Conservation (phyloP, 768 basidiomycete genomes). For the Kondoa subrosea region DNA sequence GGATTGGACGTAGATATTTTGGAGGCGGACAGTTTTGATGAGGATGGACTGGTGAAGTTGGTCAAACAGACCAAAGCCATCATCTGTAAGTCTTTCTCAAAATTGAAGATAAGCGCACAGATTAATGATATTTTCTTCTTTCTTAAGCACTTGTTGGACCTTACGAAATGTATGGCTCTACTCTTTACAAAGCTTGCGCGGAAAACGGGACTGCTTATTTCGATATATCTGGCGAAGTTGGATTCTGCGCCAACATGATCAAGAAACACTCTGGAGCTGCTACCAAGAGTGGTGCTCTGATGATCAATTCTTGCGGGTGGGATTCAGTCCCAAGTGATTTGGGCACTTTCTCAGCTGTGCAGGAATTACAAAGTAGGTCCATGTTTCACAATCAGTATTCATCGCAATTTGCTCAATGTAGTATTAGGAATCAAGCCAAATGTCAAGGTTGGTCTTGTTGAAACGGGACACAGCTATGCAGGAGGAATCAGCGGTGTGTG, state of each 20-base stretch:
- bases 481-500: background rate
- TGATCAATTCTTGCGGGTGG: background rate
- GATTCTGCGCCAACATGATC: background rate
- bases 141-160: background rate
- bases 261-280: background rate
- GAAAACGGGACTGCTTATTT: background rate
- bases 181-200: background rate
- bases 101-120: no score
- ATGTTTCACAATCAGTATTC: no score
- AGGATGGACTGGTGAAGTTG: background rate
- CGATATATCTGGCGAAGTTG: background rate
- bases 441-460: background rate
- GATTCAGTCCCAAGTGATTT: background rate
- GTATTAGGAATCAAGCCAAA: background rate
- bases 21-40: background rate
- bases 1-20: background rate
- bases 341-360: background rate
- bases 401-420: no score
- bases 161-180: background rate
- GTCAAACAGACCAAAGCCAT: background rate
- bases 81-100: no score
- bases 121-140: no score
- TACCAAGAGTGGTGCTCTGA: background rate
- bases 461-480: background rate
- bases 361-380: background rate